These are phyloP conservation scores for Cerioporus squamosus DNA, from an alignment of 1,284 basidiomycete species.

Conservation along the genomic window DNA sequence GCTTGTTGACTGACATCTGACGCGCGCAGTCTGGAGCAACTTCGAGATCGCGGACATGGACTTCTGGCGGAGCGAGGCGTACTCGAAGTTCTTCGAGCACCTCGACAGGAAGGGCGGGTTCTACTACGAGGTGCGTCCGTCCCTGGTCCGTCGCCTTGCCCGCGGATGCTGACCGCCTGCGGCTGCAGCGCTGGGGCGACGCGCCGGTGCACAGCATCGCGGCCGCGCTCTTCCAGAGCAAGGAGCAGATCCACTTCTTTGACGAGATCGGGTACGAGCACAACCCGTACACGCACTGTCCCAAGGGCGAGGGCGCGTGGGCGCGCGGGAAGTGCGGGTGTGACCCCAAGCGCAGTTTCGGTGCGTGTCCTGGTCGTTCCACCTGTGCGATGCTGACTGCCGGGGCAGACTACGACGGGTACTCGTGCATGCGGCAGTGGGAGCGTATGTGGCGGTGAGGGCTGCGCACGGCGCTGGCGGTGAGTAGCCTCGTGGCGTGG, in stretches of 20 bases:
- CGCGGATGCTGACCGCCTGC: not conserved
- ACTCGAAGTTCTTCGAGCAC: constrained; percentile 73
- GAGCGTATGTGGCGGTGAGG: constrained; percentile 31
- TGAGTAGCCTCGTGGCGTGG: too few relatives aligned
- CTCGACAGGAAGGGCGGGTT: constrained; percentile 78
- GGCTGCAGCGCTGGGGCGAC: constrained; percentile 73
- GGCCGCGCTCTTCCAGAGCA: constrained; percentile 63
- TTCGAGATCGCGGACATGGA: constrained; percentile 79
- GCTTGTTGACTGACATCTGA: not conserved
- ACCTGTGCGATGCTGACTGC: not conserved
- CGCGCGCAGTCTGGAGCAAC: constrained; percentile 68
- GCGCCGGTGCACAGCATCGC: constrained; percentile 83
- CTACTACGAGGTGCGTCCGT: constrained; percentile 67
- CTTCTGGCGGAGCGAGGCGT: constrained; percentile 64
- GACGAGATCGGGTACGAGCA: constrained; percentile 67
- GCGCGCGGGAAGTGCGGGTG: constrained; percentile 49
- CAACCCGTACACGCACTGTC: constrained; percentile 56
- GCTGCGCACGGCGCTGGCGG: not conserved
- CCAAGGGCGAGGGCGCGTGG: constrained; percentile 46
- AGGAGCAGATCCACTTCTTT: constrained; percentile 73
- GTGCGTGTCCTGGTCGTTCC: constrained; percentile 29
- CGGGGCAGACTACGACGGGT: constrained; percentile 51
- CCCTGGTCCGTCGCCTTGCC: not conserved
- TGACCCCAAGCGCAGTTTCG: constrained; percentile 45
- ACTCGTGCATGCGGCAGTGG: constrained; percentile 56